These are phyloP conservation scores for Lentinus brumalis DNA, from an alignment of 768 basidiomycete species.

Conservation along the genomic window DNA sequence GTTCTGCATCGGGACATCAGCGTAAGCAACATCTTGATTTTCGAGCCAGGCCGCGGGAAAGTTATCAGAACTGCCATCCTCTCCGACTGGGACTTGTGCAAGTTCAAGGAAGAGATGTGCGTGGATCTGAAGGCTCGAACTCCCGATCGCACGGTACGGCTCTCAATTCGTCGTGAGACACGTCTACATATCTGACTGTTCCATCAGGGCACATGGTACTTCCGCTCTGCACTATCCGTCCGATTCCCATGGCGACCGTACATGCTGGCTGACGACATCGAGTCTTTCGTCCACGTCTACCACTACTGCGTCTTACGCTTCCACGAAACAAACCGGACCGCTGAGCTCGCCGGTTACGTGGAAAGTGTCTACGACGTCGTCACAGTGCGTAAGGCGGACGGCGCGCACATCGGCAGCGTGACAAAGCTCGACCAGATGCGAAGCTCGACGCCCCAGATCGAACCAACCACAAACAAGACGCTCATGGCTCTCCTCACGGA, in stretches of 20 bases:
- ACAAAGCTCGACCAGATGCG: no score
- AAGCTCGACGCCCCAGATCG: no score
- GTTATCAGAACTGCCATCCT: neutral
- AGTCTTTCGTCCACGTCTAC: conserved; percentile 18
- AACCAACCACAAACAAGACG: no score
- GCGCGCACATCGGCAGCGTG: no score
- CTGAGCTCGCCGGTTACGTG: no score
- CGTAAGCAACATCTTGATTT: neutral
- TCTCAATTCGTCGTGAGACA: neutral
- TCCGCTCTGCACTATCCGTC: conserved; percentile 14
- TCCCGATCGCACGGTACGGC: neutral
- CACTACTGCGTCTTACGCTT: conserved; percentile 1
- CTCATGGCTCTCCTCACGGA: no score
- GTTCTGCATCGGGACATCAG: conserved; percentile 4
- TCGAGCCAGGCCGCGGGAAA: neutral
- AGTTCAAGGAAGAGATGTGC: neutral
- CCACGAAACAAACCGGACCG: neutral
- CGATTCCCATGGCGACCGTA: conserved; percentile 9
- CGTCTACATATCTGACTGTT: neutral
- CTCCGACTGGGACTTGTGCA: neutral
- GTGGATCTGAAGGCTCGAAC: neutral
- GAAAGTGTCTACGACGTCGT: no score
- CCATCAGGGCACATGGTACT: conserved; percentile 23
- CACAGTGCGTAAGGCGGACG: no score
- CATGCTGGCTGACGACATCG: conserved; percentile 20